Conservation (phyloP, 2,329 filamentous ascomycete genomes). For the Botryotinia globosa region DNA sequence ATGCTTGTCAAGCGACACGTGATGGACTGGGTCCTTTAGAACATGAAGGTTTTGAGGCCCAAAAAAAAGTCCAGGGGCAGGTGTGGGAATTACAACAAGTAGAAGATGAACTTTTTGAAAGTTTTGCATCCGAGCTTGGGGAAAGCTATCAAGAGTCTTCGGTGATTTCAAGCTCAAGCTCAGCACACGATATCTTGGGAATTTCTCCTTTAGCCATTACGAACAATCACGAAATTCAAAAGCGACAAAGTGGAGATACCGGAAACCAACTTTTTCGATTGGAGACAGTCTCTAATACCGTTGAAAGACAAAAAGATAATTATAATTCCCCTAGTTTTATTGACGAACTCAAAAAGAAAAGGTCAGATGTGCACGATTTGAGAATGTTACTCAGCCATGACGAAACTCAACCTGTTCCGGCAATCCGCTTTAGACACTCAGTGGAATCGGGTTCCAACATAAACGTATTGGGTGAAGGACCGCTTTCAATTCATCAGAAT, state of each 20-base stretch:
- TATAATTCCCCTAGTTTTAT: background rate
- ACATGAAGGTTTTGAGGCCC: slow-evolving; percentile 28
- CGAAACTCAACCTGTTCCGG: background rate
- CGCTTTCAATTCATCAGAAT: background rate
- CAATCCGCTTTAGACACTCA: background rate
- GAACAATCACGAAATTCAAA: background rate
- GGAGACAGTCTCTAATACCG: background rate
- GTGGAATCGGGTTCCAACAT: background rate
- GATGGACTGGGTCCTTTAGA: slow-evolving; percentile 31
- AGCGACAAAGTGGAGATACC: background rate
- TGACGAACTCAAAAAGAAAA: background rate
- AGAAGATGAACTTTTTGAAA: slow-evolving; percentile 24
- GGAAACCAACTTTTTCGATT: background rate
- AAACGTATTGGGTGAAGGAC: too few relatives aligned
- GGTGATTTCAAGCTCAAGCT: background rate
- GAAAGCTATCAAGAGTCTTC: slow-evolving; percentile 20
- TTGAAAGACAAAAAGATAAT: background rate
- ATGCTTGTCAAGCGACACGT: slow-evolving; percentile 28
- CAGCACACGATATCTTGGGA: background rate
- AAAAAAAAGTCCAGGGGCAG: slow-evolving; percentile 27
- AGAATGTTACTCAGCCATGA: background rate
- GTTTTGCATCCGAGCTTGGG: slow-evolving; percentile 26
- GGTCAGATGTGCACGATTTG: background rate
- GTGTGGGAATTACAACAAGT: slow-evolving; percentile 28
- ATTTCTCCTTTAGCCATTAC: background rate